phyloP scores from a whole-genome alignment of 2,329 filamentous ascomycete genomes.

The Diaporthe vaccinii region DNA sequence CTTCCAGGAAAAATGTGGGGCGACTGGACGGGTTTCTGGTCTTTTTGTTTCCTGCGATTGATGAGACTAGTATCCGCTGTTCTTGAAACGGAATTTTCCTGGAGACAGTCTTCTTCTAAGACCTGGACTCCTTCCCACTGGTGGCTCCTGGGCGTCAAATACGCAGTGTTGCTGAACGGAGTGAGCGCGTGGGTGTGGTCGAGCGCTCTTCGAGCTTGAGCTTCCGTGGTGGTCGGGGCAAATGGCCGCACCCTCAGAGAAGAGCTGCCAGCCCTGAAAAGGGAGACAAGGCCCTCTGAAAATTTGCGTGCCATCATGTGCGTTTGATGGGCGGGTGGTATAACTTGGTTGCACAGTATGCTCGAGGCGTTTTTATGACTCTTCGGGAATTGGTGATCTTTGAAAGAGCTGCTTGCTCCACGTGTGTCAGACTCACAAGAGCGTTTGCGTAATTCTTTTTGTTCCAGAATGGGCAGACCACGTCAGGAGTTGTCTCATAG shows the following conservation, averaged over 20 bases:
- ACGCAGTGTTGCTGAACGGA: background rate
- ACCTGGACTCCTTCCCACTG: background rate
- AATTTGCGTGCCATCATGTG: conserved; percentile 15
- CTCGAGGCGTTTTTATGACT: conserved; percentile 2
- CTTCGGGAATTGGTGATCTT: background rate
- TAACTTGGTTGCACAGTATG: conserved; percentile 10
- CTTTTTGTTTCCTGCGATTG: background rate
- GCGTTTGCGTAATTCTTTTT: conserved; percentile 16
- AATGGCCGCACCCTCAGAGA: background rate
- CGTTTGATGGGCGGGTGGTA: background rate
- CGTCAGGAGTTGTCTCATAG: background rate
- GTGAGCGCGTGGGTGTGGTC: background rate
- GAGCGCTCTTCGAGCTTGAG: background rate
- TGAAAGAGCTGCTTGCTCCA: conserved; percentile 19
- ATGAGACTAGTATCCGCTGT: background rate
- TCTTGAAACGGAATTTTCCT: background rate
- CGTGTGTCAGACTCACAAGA: background rate
- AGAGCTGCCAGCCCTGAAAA: background rate
- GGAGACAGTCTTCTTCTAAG: background rate
- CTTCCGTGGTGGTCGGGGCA: background rate
- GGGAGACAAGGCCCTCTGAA: background rate
- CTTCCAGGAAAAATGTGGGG: background rate
- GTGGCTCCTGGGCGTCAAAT: background rate
- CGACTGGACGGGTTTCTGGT: background rate
- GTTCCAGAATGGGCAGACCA: background rate